A percentile compares a stretch with the other conserved stretches of the same genome.
phyloP scores from a whole-genome alignment of 2,329 filamentous ascomycete species.

The Neopestalotiopsis sp. region DNA sequence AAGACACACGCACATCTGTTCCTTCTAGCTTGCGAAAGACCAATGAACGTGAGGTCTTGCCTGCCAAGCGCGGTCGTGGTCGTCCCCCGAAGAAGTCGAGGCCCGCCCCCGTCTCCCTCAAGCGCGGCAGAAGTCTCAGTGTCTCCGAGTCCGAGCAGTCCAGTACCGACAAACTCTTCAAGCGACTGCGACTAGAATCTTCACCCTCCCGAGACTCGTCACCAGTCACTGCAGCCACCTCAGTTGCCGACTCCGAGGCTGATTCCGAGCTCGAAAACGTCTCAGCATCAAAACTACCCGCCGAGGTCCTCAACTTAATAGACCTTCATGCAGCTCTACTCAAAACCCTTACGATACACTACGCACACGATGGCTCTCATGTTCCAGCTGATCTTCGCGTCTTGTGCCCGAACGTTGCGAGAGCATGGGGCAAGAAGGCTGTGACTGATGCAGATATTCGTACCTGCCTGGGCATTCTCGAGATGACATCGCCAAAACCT shows the following conservation, averaged over 20 bases:
- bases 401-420: constrained; percentile 67
- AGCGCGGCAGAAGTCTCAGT: constrained; percentile 37
- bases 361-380: constrained; percentile 69
- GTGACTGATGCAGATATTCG: constrained; percentile 71
- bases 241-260: constrained; percentile 43
- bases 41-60: constrained; percentile 19
- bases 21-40: constrained; percentile 20
- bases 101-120: constrained; percentile 31
- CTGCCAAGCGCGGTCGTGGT: constrained; percentile 34
- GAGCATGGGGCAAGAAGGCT: constrained; percentile 74
- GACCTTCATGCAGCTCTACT: constrained; percentile 71
- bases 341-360: constrained; percentile 71
- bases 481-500: constrained; percentile 38
- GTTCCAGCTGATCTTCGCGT: constrained; percentile 68
- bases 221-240: constrained; percentile 43
- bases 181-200: constrained; percentile 46
- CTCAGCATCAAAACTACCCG: constrained; percentile 46
- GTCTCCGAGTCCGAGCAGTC: constrained; percentile 39
- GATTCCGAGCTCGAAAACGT: constrained; percentile 34
- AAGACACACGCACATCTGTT: constrained; percentile 29
- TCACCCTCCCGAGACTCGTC: constrained; percentile 40
- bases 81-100: constrained; percentile 35
- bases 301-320: constrained; percentile 64
- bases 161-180: constrained; percentile 43
- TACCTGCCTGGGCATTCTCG: constrained; percentile 69